phyloP scores from a whole-genome alignment of 1,284 basidiomycete species.

The Fomes fomentarius region DNA sequence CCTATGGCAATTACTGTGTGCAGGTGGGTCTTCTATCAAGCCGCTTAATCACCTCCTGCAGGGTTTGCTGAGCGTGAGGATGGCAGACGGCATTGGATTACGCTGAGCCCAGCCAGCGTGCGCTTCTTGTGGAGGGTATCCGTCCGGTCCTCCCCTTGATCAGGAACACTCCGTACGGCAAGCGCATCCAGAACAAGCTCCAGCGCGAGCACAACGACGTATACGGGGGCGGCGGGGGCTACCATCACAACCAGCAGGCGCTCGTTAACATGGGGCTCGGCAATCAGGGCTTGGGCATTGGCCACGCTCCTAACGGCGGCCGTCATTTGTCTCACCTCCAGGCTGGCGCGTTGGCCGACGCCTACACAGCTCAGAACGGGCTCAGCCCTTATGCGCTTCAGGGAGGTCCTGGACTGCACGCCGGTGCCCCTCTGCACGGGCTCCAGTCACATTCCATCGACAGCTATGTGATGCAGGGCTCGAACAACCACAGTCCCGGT shows the following conservation, averaged over 20 bases:
- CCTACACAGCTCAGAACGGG: constrained; percentile 65
- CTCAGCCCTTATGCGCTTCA: constrained; percentile 62
- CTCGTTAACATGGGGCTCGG: constrained; percentile 61
- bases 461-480: constrained; percentile 76
- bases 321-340: constrained; percentile 60
- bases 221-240: constrained; percentile 48
- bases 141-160: constrained; percentile 96
- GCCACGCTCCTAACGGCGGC: constrained; percentile 38
- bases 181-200: constrained; percentile 96
- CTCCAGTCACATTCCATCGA: constrained; percentile 70
- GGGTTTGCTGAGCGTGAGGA: constrained; percentile 12
- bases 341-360: constrained; percentile 63
- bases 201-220: constrained; percentile 89
- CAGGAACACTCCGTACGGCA: constrained; percentile 96
- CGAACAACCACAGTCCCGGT: constrained; percentile 61
- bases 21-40: constrained; percentile 52
- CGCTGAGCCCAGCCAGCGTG: constrained; percentile 88
- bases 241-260: constrained; percentile 63
- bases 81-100: constrained; percentile 91
- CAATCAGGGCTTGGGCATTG: constrained; percentile 56
- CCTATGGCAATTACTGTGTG: constrained; percentile 95
- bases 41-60: constrained; percentile 6
- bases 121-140: constrained; percentile 89
- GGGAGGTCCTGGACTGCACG: constrained; percentile 47
- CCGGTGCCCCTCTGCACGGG: constrained; percentile 55